Percentiles rank a stretch among this genome's conserved stretches.
Evolutionary conservation across 2,329 filamentous ascomycete species (phyloP).

Genomic region (Sporothrix protearum): DNA sequence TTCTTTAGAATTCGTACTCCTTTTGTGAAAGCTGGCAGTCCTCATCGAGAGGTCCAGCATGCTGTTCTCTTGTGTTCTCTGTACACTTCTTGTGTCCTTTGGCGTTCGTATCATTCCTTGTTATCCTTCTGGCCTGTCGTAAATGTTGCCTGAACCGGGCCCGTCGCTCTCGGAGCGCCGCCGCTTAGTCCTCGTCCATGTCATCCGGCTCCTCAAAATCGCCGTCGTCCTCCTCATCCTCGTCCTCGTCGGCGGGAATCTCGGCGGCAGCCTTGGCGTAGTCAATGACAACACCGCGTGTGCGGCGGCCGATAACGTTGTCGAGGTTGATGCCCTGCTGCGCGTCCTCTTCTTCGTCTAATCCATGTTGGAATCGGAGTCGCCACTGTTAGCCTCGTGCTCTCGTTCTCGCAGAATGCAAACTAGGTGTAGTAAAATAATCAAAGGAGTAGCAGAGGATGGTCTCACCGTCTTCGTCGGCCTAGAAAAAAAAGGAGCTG

Average conservation of each 20-base stretch:
- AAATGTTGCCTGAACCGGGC: background rate
- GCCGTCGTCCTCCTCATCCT: slow-evolving; percentile 75
- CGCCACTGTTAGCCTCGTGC: background rate
- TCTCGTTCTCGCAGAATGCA: background rate
- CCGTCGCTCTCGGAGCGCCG: background rate
- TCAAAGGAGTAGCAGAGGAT: background rate
- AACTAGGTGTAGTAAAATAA: background rate
- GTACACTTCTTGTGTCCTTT: background rate
- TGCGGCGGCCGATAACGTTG: slow-evolving; percentile 90
- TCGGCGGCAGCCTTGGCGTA: slow-evolving; percentile 86
- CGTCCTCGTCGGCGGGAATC: slow-evolving; percentile 69
- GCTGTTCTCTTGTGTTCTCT: too few species aligned
- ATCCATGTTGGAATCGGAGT: background rate
- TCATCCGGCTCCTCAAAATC: slow-evolving; percentile 63
- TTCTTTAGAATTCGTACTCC: background rate
- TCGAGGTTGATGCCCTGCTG: slow-evolving; percentile 86
- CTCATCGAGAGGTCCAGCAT: background rate
- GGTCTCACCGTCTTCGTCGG: slow-evolving; percentile 38
- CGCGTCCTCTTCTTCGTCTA: slow-evolving; percentile 71
- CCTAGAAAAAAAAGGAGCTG: background rate
- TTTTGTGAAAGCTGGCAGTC: background rate
- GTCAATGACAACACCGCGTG: slow-evolving; percentile 88
- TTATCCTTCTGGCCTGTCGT: slow-evolving; percentile 32
- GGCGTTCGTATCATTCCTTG: slow-evolving; percentile 42
- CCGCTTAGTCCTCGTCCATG: slow-evolving; percentile 59